Conservation (phyloP, 805 yeast species). For the Ogataea paraovalis region DNA sequence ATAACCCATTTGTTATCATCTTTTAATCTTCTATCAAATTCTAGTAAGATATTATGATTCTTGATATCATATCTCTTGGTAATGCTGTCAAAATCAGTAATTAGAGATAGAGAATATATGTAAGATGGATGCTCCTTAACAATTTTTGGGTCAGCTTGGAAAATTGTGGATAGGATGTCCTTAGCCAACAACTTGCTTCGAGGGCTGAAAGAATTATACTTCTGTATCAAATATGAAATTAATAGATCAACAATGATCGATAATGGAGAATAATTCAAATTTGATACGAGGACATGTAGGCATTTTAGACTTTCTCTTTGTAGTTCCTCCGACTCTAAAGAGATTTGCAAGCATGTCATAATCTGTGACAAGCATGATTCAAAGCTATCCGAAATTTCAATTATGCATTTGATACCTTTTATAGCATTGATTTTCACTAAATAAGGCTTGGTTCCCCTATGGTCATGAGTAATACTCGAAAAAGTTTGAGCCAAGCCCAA, state of each 20-base stretch:
- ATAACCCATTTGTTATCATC: conserved; percentile 70
- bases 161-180: conserved; percentile 40
- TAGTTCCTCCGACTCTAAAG: conserved; percentile 59
- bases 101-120: conserved; percentile 49
- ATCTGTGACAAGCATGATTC: conserved; percentile 72
- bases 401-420: conserved; percentile 67
- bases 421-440: conserved; percentile 69
- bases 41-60: conserved; percentile 38
- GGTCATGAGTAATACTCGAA: conserved; percentile 73
- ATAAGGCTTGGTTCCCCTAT: conserved; percentile 66
- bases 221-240: conserved; percentile 67
- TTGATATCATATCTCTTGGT: conserved; percentile 19
- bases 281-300: conserved; percentile 58
- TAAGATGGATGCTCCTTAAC: conserved; percentile 45
- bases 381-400: conserved; percentile 43
- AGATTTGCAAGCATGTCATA: conserved; percentile 78
- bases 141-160: conserved; percentile 32
- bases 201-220: conserved; percentile 50
- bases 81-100: conserved; percentile 32
- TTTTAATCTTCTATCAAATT: conserved; percentile 50
- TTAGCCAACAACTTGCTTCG: conserved; percentile 49
- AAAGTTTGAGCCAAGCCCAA: conserved; percentile 75
- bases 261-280: conserved; percentile 53
- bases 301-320: conserved; percentile 61
- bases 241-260: conserved; percentile 69